Conservation (phyloP, 768 basidiomycete genomes). For the Leccinum broughii region DNA sequence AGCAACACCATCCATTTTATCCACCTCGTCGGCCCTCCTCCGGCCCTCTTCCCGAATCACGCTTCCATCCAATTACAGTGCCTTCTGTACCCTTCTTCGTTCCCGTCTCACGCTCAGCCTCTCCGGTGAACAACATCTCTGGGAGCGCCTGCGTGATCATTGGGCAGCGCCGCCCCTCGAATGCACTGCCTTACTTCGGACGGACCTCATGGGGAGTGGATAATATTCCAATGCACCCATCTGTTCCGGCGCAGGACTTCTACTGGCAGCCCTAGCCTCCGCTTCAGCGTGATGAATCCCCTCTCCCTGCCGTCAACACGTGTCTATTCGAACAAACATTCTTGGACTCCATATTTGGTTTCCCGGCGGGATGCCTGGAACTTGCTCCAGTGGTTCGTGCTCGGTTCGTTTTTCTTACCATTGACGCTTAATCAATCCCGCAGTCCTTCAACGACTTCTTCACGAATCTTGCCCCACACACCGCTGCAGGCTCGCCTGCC, state of each 20-base stretch:
- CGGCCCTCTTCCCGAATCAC: slow-evolving; percentile 54
- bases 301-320: slow-evolving; percentile 50
- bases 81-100: slow-evolving; percentile 46
- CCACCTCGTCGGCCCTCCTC: slow-evolving; percentile 59
- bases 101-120: slow-evolving; percentile 41
- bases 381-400: slow-evolving; percentile 15
- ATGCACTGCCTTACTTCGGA: slow-evolving; percentile 41
- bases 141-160: slow-evolving; percentile 42
- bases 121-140: slow-evolving; percentile 47
- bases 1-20: slow-evolving; percentile 26
- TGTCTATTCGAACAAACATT: slow-evolving; percentile 49
- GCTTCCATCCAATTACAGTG: slow-evolving; percentile 42
- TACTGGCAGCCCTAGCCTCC: slow-evolving; percentile 17
- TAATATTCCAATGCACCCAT: slow-evolving; percentile 27
- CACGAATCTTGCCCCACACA: slow-evolving; percentile 24
- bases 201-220: slow-evolving; percentile 29
- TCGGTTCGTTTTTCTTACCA: accelerated
- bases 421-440: not conserved
- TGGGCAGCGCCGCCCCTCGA: slow-evolving; percentile 50
- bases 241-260: not conserved
- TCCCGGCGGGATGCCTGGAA: slow-evolving; percentile 9
- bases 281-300: slow-evolving; percentile 44
- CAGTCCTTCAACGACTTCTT: slow-evolving; percentile 30
- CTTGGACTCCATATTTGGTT: slow-evolving; percentile 32
- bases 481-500: slow-evolving; percentile 7